These are phyloP conservation scores for Alternaria gansuensis DNA, from an alignment of 2,329 filamentous ascomycete species.

Conservation along the genomic window DNA sequence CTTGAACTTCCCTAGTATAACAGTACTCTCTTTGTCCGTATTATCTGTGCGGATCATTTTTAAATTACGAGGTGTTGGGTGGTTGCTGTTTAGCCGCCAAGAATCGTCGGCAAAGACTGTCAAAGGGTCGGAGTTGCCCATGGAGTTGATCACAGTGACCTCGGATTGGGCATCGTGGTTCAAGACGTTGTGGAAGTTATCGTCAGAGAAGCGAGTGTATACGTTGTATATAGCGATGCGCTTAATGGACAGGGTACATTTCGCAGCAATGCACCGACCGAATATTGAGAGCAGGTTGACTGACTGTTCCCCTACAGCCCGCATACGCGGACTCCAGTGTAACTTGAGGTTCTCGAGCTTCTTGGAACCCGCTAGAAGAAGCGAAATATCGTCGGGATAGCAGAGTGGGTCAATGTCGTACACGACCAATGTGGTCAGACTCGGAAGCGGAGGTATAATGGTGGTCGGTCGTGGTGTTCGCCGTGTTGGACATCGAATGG, in stretches of 20 bases:
- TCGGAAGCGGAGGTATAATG: conserved; percentile 65
- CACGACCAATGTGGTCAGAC: conserved; percentile 62
- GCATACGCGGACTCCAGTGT: conserved; percentile 70
- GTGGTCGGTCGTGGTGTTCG: conserved; percentile 66
- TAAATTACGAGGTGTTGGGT: conserved; percentile 48
- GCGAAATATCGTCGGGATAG: conserved; percentile 69
- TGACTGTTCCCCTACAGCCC: conserved; percentile 65
- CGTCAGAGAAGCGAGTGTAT: conserved; percentile 61
- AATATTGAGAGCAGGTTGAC: conserved; percentile 65
- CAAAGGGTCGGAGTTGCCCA: conserved; percentile 57
- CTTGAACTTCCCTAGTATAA: conserved; percentile 55
- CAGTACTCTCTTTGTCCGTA: conserved; percentile 56
- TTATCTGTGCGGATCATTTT: conserved; percentile 62
- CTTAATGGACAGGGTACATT: conserved; percentile 58
- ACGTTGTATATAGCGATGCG: conserved; percentile 66
- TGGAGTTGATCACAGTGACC: conserved; percentile 64
- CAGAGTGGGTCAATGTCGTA: conserved; percentile 70
- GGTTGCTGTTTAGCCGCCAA: conserved; percentile 55
- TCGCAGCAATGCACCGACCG: conserved; percentile 61
- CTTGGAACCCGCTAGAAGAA: conserved; percentile 62
- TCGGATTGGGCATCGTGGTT: conserved; percentile 56
- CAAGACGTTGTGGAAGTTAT: conserved; percentile 57
- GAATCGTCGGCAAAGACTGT: conserved; percentile 65
- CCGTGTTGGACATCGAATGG: conserved; percentile 64
- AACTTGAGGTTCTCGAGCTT: conserved; percentile 65